Evolutionary conservation across 1,139 yeast genomes (phyloP), one percentile per base, ranked within the genome.

Genomic region (Diutina sp.): DNA sequence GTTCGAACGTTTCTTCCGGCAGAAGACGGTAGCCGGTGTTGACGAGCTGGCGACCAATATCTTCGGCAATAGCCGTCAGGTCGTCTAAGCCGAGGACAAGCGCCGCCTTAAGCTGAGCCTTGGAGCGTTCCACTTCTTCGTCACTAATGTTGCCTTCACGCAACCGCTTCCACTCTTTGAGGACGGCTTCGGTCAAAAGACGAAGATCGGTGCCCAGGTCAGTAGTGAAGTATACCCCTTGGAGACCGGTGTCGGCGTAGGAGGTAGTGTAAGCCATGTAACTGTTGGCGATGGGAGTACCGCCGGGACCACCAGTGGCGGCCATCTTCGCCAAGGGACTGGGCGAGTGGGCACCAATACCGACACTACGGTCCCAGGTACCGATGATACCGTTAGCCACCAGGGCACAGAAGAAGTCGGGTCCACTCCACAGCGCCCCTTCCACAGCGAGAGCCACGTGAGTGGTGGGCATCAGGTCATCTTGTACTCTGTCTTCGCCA

Each of bases 331-430:
- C 90, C 59, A 93, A 79, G 6, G 93, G 89, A 0, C 90, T 83
- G 1, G 90, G 88, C 1, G 88, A 79, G 62, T 83, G 82, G 7
- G 85, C 78, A 9, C 88, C 89, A 28, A 83, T 72, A 47, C 97
- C 97, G 60, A 87, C 74, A 9, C 97, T 85, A 67, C 99, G 84
- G 70, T 93, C 99, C 98, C 98, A 93, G 66, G 91, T 89, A 51
- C 99, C 99, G 55, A 93, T 86, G 60, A 93, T 87, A 16, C 98
- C 97, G 72, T 93, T 97, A 6, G 97, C 95, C 1, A 93, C 96
- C 28, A 95, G 79, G 1, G 97, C 97, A 35, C 95, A 87, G 74
- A 90, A 91, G 72, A 91, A 93, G 69, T 93, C 98, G 8, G 95
- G 91, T 4, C 95, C 90, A 44, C 89, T 86, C 99, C 99, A 93